Evolutionary conservation across 2,329 filamentous ascomycete genomes (phyloP).

Genomic region (Fusarium sp.): DNA sequence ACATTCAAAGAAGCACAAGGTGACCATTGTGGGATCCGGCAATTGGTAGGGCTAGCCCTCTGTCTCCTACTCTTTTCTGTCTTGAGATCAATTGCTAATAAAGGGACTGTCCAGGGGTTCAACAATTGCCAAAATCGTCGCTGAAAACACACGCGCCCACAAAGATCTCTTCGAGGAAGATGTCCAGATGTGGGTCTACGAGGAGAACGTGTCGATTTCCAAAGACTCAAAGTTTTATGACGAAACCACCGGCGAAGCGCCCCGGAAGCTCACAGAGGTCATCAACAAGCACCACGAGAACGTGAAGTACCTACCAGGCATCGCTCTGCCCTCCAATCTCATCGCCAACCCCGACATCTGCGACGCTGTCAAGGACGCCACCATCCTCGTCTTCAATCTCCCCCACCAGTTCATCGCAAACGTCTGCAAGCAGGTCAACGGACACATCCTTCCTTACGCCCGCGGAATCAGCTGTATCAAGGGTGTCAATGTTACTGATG

Average conservation of each 20-base stretch:
- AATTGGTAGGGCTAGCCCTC: constrained; percentile 78
- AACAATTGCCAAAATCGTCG: constrained; percentile 96
- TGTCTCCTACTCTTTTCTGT: neutral
- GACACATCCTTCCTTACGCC: constrained; percentile 91
- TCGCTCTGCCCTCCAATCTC: constrained; percentile 85
- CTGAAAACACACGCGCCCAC: constrained; percentile 87
- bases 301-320: constrained; percentile 95
- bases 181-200: constrained; percentile 99
- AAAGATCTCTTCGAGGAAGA: constrained; percentile 85
- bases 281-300: constrained; percentile 97
- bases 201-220: constrained; percentile 85
- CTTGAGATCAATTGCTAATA: constrained; percentile 8
- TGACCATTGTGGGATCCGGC: constrained; percentile 93
- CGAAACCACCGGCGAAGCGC: constrained; percentile 69
- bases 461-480: constrained; percentile 98
- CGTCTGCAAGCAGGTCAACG: constrained; percentile 85
- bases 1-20: constrained; percentile 83
- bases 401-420: constrained; percentile 95
- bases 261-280: constrained; percentile 88
- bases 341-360: constrained; percentile 84
- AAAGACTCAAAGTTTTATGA: constrained; percentile 81
- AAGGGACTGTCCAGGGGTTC: constrained; percentile 76
- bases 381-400: constrained; percentile 95
- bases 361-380: constrained; percentile 84
- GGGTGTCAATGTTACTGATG: constrained; percentile 91